phyloP scores from a whole-genome alignment of 2,329 filamentous ascomycete species.

The Arthrobotrys sphaeroides region DNA sequence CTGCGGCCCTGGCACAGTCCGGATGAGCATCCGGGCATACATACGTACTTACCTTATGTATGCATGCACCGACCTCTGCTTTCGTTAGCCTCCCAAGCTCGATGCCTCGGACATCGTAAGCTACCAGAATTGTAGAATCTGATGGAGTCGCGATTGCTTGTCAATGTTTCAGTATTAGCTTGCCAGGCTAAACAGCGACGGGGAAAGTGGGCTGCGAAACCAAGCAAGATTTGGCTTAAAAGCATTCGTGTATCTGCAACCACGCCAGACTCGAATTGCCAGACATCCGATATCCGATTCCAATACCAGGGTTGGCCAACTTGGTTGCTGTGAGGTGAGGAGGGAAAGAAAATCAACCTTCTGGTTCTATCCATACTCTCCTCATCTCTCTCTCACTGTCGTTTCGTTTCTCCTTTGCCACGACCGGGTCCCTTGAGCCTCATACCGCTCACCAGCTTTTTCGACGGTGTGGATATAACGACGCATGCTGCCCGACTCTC shows the following conservation, averaged over 20 bases:
- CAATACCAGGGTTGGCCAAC: conserved; percentile 49
- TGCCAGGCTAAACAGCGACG: conserved; percentile 38
- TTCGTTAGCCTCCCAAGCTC: neutral
- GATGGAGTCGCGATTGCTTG: conserved; percentile 28
- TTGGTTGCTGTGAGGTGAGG: conserved; percentile 24
- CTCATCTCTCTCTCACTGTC: neutral
- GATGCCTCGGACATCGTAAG: conserved; percentile 4
- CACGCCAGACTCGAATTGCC: conserved; percentile 26
- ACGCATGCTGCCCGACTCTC: conserved; percentile 9
- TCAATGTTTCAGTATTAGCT: conserved; percentile 37
- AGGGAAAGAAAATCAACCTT: conserved; percentile 24
- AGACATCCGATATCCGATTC: conserved; percentile 51
- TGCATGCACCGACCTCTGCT: neutral
- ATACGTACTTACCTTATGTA: too few relatives aligned
- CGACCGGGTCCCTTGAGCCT: conserved; percentile 10
- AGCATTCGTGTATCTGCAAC: conserved; percentile 47
- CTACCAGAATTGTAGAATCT: neutral
- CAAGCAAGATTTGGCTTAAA: conserved; percentile 48
- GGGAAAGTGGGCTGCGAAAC: conserved; percentile 23
- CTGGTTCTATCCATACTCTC: conserved; percentile 14
- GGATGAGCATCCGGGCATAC: conserved; percentile 19
- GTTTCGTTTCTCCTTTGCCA: conserved; percentile 2
- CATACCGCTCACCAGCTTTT: neutral
- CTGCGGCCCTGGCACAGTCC: conserved; percentile 23
- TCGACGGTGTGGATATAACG: neutral